phyloP scores from a whole-genome alignment of 2,329 filamentous ascomycete species.

The Diplodia intermedia region DNA sequence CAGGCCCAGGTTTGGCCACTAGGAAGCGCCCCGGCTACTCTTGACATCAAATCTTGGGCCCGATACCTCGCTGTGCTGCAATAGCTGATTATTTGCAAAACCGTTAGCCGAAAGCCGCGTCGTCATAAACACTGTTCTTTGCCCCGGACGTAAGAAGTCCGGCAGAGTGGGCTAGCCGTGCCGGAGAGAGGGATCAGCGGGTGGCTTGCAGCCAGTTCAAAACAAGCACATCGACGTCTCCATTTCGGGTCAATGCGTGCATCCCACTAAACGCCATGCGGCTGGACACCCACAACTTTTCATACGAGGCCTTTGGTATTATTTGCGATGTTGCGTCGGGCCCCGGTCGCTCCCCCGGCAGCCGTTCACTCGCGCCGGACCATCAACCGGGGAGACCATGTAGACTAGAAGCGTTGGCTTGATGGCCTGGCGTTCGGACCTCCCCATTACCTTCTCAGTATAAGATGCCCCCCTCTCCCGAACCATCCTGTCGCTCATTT shows the following conservation, averaged over 20 bases:
- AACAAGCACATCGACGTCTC: not conserved
- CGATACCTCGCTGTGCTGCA: not conserved
- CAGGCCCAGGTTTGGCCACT: too few relatives aligned
- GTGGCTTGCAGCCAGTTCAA: not conserved
- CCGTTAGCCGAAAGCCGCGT: not conserved
- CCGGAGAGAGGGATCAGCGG: conserved; percentile 12
- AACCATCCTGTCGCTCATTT: not conserved
- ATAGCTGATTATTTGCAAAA: not conserved
- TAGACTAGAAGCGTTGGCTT: not conserved
- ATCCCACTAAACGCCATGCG: not conserved
- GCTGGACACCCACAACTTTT: not conserved
- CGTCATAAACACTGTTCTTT: not conserved
- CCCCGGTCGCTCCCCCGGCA: not conserved
- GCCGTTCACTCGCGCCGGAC: not conserved
- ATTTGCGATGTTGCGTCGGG: not conserved
- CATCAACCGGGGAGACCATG: too few relatives aligned
- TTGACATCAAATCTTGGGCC: not conserved
- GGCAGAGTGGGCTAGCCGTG: not conserved
- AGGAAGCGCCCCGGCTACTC: not conserved
- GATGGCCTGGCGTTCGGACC: not conserved
- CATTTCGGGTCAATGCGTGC: not conserved
- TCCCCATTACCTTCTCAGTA: not conserved
- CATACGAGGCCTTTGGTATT: not conserved
- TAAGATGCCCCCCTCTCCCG: not conserved
- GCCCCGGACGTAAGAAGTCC: not conserved